Evolutionary conservation across 495 filamentous ascomycete genomes (phyloP).

Genomic region (Elaphomyces granulatus): DNA sequence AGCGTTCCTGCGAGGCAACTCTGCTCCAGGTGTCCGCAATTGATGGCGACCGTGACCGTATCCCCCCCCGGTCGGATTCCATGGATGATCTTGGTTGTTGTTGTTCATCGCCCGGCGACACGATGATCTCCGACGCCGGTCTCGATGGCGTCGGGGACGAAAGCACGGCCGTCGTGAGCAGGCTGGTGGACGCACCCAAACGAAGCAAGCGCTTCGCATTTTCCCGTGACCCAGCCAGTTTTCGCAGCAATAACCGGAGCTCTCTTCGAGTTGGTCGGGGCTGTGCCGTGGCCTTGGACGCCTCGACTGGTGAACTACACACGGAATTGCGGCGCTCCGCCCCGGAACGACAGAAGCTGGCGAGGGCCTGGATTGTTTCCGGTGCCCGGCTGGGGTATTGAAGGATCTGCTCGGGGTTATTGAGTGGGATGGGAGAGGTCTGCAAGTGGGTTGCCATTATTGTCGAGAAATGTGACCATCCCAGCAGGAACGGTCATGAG

Average conservation of each 20-base stretch:
- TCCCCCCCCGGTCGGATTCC: slow-evolving; percentile 15
- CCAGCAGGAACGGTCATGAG: too few relatives aligned
- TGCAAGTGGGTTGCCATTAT: too few relatives aligned
- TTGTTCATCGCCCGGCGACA: slow-evolving; percentile 19
- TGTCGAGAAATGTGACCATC: too few relatives aligned
- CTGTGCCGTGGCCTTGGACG: background rate
- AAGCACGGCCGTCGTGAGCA: slow-evolving; percentile 3
- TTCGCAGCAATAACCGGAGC: slow-evolving; percentile 19
- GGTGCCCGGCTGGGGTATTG: background rate
- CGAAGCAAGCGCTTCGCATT: slow-evolving; percentile 38
- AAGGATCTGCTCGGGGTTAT: background rate
- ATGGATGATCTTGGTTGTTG: too few relatives aligned
- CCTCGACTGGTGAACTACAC: slow-evolving; percentile 2
- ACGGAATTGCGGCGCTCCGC: slow-evolving; percentile 15
- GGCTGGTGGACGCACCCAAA: slow-evolving; percentile 17
- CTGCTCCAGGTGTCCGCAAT: slow-evolving; percentile 20
- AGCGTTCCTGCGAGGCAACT: slow-evolving; percentile 12
- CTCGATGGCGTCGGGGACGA: slow-evolving; percentile 17
- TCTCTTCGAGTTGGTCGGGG: slow-evolving; percentile 19
- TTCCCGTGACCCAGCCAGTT: slow-evolving; percentile 35
- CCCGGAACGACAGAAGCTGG: slow-evolving; percentile 16
- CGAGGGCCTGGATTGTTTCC: slow-evolving; percentile 1
- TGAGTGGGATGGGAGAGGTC: too few relatives aligned
- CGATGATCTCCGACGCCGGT: slow-evolving; percentile 30
- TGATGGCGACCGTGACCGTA: slow-evolving; percentile 20